Percentiles rank a stretch among this genome's conserved stretches.
Evolutionary conservation across 2,329 filamentous ascomycete species (phyloP).

Genomic region (Alternaria triticimaculans): DNA sequence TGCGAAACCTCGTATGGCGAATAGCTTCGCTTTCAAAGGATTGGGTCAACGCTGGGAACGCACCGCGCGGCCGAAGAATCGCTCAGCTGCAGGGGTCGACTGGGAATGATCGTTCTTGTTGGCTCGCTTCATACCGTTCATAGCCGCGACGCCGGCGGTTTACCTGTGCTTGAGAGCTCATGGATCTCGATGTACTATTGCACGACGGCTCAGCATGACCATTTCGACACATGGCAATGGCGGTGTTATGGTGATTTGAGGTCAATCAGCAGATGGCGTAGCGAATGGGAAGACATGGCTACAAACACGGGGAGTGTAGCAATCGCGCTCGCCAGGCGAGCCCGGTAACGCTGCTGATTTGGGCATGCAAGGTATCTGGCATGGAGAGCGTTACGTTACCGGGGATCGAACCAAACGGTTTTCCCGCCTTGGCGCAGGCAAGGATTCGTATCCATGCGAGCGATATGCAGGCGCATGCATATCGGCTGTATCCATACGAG

Average conservation of each 20-base stretch:
- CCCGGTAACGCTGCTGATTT: neutral
- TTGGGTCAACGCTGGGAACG: neutral
- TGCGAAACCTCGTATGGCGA: neutral
- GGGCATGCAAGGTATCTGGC: neutral
- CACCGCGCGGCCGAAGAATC: neutral
- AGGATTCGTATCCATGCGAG: neutral
- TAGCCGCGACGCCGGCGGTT: neutral
- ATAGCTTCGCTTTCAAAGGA: neutral
- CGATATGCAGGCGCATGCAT: neutral
- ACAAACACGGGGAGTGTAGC: neutral
- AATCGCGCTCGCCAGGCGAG: neutral
- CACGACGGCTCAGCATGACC: neutral
- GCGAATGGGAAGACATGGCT: neutral
- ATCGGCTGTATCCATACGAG: neutral
- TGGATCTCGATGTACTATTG: neutral
- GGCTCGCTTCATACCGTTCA: neutral
- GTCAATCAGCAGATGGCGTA: neutral
- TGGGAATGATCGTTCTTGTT: neutral
- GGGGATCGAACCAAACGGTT: neutral
- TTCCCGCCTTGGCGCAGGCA: neutral
- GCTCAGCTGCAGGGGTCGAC: neutral
- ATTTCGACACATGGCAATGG: neutral
- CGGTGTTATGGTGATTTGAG: neutral
- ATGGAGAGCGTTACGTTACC: neutral
- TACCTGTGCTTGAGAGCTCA: neutral